A percentile compares a stretch with the other conserved stretches of the same genome.
Conservation (phyloP, 2,329 filamentous ascomycete genomes). For the Colletotrichum tropicicola region DNA sequence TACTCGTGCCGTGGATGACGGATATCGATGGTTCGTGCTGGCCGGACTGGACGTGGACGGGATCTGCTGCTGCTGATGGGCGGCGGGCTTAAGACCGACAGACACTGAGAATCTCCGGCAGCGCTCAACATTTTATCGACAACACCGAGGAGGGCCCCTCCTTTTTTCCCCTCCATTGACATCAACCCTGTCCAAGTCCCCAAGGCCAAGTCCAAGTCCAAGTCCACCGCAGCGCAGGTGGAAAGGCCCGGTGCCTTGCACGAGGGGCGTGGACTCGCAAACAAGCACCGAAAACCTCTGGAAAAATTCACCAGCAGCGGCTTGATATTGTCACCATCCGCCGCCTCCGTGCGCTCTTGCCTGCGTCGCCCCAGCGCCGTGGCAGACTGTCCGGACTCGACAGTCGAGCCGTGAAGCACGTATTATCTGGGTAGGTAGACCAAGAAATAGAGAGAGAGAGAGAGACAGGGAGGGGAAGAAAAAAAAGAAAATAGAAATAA, state of each 20-base stretch:
- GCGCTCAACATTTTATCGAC: constrained; percentile 26
- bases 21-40: constrained; percentile 1
- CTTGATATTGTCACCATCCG: not conserved
- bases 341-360: too few relatives aligned
- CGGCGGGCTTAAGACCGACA: constrained; percentile 26
- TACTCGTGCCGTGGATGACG: not conserved
- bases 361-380: too few relatives aligned
- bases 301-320: constrained; percentile 7
- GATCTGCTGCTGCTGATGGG: constrained; percentile 4
- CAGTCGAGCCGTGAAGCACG: too few relatives aligned
- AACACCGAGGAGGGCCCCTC: constrained; percentile 23
- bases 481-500: too few relatives aligned
- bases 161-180: constrained; percentile 26
- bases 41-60: not conserved
- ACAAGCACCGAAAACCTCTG: constrained; percentile 1
- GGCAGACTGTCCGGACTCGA: not conserved
- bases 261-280: not conserved
- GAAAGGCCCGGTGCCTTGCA: constrained; percentile 11
- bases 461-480: too few relatives aligned
- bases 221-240: too few relatives aligned
- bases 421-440: too few relatives aligned
- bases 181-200: constrained; percentile 29
- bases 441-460: too few relatives aligned
- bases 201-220: not conserved
- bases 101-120: constrained; percentile 22